Evolutionary conservation across 2,329 filamentous ascomycete genomes (phyloP), one percentile per base, ranked within the genome.

Genomic region (Verticillium nonalfalfae): DNA sequence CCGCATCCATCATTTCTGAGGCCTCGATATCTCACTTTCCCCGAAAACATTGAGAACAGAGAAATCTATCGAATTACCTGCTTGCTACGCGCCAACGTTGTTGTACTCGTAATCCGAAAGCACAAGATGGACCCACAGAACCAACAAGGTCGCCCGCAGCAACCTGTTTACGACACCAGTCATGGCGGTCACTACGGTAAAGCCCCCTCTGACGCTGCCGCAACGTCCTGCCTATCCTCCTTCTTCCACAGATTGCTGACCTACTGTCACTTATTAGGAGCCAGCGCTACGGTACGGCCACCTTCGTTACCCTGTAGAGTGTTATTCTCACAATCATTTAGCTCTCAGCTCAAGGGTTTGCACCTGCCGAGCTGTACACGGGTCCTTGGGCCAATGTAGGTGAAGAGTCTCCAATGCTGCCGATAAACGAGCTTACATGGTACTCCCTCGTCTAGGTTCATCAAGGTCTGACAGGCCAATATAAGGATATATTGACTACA

Each of bases 401-500:
- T 78, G 45, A 10, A 11, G 15, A 1, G 50, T 21, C 33, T 18
- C 58, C n/a, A 34, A 31, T 56, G 14, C 40, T 34, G 14, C 4
- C n/a, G 11, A 38, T 31, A 1, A 26, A n/a, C 36, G 34, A 11
- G 15, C 36, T 58, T 7, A 58, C 21, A 7, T 1, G 14, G n/a
- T 38, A 3, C 31, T 34, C 3, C 7, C 18, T 35, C 18, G 7
- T 10, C 59, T 70, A 96, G 91, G 92, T 98, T 66, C 96, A 96
- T 72, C 95, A 99, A 84, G 95, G 95, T 58, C 84, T 99, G 57
- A 90, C 89, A 62, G 93, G 93, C 64, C 90, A 90, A 65, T 97
- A 97, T 76, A 94, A 96, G 74, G 95, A 99, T 74, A 97, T 98
- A 71, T 82, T 99, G 69, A 97, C 96, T 54, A 97, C 94, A 6